Evolutionary conservation across 805 yeast genomes (phyloP).

Genomic region (Ogataea zsoltii): DNA sequence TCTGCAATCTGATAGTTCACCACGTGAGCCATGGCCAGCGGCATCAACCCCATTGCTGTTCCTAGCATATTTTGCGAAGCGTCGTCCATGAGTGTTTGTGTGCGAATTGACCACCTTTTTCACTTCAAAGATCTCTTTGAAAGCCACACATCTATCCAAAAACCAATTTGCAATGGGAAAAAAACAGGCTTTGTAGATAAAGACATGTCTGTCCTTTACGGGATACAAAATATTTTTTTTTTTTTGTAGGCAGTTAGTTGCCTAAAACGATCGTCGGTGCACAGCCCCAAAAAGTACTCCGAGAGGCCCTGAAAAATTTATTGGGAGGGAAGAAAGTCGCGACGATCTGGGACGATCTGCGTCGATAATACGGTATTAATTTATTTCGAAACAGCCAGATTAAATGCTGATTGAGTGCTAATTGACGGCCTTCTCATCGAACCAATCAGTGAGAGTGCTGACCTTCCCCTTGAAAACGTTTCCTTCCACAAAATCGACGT

Average conservation of each 20-base stretch:
- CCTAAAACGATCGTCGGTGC: background rate
- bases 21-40: slow-evolving; percentile 14
- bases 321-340: too few species aligned
- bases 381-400: too few species aligned
- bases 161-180: too few species aligned
- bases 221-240: background rate
- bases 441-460: slow-evolving; percentile 73
- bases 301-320: background rate
- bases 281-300: slow-evolving; percentile 1
- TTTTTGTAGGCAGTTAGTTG: background rate
- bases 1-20: slow-evolving; percentile 20
- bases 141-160: too few species aligned
- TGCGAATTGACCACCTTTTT: too few species aligned
- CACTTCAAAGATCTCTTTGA: too few species aligned
- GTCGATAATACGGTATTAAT: too few species aligned
- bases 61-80: slow-evolving; percentile 8
- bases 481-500: slow-evolving; percentile 70
- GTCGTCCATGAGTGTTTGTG: slow-evolving; percentile 1
- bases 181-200: background rate
- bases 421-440: slow-evolving; percentile 72
- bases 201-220: slow-evolving; percentile 1
- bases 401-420: slow-evolving; percentile 9
- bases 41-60: slow-evolving; percentile 13
- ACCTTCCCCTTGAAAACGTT: slow-evolving; percentile 59
- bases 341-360: too few species aligned